Base-by-base conservation (phyloP, 305 asterid species). In the Fraxinus platypoda region DNA sequence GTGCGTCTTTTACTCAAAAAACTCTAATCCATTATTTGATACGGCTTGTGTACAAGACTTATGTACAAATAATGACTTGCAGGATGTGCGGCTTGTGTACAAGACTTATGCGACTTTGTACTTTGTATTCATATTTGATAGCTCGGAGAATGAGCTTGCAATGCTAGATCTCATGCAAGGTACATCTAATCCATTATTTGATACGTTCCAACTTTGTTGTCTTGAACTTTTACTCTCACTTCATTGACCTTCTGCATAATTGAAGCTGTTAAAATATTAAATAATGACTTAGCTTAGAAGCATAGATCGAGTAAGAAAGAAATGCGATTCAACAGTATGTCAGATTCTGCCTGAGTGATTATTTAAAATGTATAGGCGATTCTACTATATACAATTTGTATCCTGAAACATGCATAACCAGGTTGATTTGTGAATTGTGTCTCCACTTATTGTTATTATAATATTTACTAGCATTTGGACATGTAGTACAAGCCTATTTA, bases 131-230 rank as follows among this genome's bases (percentile, higher is more conserved):
- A 78, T 96, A 80, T 96, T 96, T 77, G 98, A 94, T 74, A 82
- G 85, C 82, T 90, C 92, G 0, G 99, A 96, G 83, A 94, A 96
- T 85, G 99, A 96, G 87, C 98, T 96, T 41, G 99, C 98, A 2
- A 88, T 96, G 93, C 92, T 96, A 21, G 99, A 96, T 89, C 97
- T 96, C 41, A 90, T 93, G 98, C 99, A 95, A 95, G 99, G 99
- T 94, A 91, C 76, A 73, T 59, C 37, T 85, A 79, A 28, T 83
- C 26, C 75, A 64, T 76, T 82, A 73, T 79, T 41, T 72, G 52
- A 52, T 17, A 52, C 21, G 19, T 49, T 49, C 59, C 59, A 49
- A 49, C 59, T 49, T 49, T 49, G 59, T 49, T 17, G 19, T 15
- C 59, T 49, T 49, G 59, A 17, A 49, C 59, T 49, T 46, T 49